These are phyloP conservation scores for Phytophthora citricola DNA, from an alignment of 352 stramenopile species.

Conservation along the genomic window DNA sequence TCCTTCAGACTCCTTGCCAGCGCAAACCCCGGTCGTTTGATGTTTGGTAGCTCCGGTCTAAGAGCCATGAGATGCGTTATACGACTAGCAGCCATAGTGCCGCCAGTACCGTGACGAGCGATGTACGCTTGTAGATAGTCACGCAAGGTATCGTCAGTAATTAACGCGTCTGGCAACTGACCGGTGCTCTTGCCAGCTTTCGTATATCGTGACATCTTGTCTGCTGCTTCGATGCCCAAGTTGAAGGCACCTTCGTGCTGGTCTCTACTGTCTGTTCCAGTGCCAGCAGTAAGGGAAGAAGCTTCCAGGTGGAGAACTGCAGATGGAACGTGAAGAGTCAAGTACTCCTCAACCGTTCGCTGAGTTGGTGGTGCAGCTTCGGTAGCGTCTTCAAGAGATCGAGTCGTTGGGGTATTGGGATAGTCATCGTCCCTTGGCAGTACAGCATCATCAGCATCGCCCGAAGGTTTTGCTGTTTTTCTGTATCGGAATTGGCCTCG, in stretches of 20 bases:
- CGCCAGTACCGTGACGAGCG: constrained; percentile 35
- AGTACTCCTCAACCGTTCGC: constrained; percentile 25
- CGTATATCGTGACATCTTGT: constrained; percentile 1
- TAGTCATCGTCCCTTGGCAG: constrained; percentile 7
- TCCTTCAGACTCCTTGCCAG: constrained; percentile 44
- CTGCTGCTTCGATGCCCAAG: neutral
- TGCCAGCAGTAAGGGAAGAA: constrained; percentile 6
- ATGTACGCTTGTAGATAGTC: constrained; percentile 54
- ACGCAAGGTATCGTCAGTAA: constrained; percentile 41
- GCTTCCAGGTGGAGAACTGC: constrained; percentile 24
- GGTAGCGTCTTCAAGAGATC: constrained; percentile 27
- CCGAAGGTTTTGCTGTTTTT: neutral
- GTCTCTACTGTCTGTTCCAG: constrained; percentile 8
- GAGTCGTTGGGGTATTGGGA: constrained; percentile 22
- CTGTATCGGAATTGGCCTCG: neutral
- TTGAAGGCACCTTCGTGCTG: constrained; percentile 13
- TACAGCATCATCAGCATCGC: neutral
- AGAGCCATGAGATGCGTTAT: constrained; percentile 49
- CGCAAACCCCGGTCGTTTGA: constrained; percentile 40
- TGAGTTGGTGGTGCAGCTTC: constrained; percentile 21
- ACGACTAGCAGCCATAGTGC: constrained; percentile 47
- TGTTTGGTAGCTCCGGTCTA: constrained; percentile 39
- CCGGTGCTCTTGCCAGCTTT: constrained; percentile 14
- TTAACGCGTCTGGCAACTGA: constrained; percentile 5
- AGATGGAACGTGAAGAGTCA: constrained; percentile 28